Percentiles rank a stretch among this genome's conserved stretches.
Evolutionary conservation across 2,329 filamentous ascomycete species (phyloP).

Genomic region (Exophiala phaeomuriformis): DNA sequence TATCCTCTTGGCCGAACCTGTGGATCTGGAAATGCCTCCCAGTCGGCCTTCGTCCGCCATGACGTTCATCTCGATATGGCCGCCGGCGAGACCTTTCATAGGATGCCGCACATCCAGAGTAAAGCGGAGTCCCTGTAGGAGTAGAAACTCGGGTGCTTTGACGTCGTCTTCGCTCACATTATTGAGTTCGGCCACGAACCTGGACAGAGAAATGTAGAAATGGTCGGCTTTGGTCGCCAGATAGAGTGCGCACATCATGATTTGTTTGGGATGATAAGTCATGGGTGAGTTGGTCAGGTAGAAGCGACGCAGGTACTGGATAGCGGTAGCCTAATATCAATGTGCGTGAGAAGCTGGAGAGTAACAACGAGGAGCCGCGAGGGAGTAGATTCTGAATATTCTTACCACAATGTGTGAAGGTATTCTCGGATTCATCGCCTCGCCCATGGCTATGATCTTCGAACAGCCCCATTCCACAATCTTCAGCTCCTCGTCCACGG

Average conservation of each 20-base stretch:
- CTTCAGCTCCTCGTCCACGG: conserved; percentile 70
- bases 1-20: conserved; percentile 38
- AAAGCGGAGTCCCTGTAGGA: conserved; percentile 87
- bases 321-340: conserved; percentile 60
- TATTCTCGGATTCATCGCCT: conserved; percentile 51
- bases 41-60: conserved; percentile 49
- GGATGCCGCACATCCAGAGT: conserved; percentile 90
- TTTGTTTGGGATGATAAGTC: conserved; percentile 86
- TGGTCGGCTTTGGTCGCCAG: conserved; percentile 91
- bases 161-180: conserved; percentile 72
- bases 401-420: conserved; percentile 43
- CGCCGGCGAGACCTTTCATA: conserved; percentile 77
- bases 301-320: conserved; percentile 86
- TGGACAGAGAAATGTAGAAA: conserved; percentile 59
- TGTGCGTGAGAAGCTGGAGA: not conserved
- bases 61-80: conserved; percentile 68
- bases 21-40: conserved; percentile 23
- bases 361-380: not conserved
- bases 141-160: conserved; percentile 81
- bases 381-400: not conserved
- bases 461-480: conserved; percentile 74
- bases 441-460: conserved; percentile 51
- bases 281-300: conserved; percentile 93
- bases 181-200: conserved; percentile 63
- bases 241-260: conserved; percentile 85